Evolutionary conservation across 306 rosid genomes (phyloP).

Genomic region (Senna siamea): DNA sequence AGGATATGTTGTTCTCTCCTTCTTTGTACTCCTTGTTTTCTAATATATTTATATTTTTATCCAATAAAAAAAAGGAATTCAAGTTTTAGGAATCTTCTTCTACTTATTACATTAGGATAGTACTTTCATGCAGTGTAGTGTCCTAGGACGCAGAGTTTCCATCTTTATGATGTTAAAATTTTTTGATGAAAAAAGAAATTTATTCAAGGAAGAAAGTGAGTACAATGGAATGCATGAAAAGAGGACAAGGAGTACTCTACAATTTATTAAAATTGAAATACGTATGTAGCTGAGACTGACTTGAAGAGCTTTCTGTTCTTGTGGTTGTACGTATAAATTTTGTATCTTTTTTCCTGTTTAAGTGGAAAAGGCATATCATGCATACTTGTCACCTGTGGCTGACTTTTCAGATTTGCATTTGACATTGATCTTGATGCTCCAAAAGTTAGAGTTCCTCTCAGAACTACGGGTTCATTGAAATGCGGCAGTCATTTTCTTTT

Average conservation of each 20-base stretch:
- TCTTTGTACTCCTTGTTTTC: background rate
- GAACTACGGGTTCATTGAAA: slow-evolving; percentile 60
- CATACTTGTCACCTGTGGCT: slow-evolving; percentile 34
- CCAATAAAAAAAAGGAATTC: background rate
- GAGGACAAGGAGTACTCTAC: too few relatives aligned
- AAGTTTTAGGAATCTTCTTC: background rate
- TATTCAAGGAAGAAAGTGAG: too few relatives aligned
- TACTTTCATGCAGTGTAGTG: background rate
- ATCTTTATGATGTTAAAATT: background rate
- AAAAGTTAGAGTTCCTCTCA: slow-evolving; percentile 93
- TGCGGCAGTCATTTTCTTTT: slow-evolving; percentile 86
- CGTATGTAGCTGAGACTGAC: background rate
- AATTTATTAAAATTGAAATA: background rate
- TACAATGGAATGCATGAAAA: too few relatives aligned
- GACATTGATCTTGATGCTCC: slow-evolving; percentile 98
- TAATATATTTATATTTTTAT: background rate
- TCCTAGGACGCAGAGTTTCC: background rate
- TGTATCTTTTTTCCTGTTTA: background rate
- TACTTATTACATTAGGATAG: background rate
- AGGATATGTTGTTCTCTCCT: background rate
- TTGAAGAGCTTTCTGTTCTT: background rate
- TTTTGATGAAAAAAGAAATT: too few relatives aligned
- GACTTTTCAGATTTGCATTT: slow-evolving; percentile 83
- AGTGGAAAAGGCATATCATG: slow-evolving; percentile 10
- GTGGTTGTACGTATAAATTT: background rate